These are phyloP conservation scores for Hemileccinum rubropunctum DNA, from an alignment of 768 basidiomycete genomes.

Conservation along the genomic window DNA sequence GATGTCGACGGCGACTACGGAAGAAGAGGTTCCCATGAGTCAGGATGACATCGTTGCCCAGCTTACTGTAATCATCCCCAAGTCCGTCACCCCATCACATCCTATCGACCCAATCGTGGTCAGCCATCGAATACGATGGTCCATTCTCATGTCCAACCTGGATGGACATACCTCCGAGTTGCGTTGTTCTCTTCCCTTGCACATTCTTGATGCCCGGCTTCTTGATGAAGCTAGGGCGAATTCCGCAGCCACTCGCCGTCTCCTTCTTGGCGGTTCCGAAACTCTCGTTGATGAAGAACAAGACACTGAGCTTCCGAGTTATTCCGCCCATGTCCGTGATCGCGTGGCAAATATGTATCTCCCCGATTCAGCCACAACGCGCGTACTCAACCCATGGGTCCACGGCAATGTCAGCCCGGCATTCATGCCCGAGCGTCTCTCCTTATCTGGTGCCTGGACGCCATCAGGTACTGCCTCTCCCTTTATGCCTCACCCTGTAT, in stretches of 20 bases:
- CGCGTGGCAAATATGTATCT: constrained; percentile 79
- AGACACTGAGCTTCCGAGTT: constrained; percentile 79
- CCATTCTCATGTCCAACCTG: constrained; percentile 72
- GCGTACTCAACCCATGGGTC: constrained; percentile 65
- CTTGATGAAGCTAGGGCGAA: constrained; percentile 72
- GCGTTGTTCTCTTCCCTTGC: constrained; percentile 89
- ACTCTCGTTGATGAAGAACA: constrained; percentile 48
- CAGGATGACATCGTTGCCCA: constrained; percentile 56
- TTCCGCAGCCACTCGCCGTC: constrained; percentile 70
- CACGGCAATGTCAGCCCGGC: constrained; percentile 40
- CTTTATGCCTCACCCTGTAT: constrained; percentile 31
- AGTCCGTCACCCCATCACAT: constrained; percentile 66
- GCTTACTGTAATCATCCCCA: constrained; percentile 59
- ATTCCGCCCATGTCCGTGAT: constrained; percentile 86
- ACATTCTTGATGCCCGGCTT: constrained; percentile 73
- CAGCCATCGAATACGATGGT: constrained; percentile 80
- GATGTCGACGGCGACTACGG: constrained; percentile 3
- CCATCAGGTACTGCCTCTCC: constrained; percentile 38
- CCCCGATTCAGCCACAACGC: constrained; percentile 59
- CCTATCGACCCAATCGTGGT: constrained; percentile 71
- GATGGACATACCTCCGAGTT: constrained; percentile 94
- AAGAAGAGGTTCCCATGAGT: constrained; percentile 26
- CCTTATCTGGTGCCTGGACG: constrained; percentile 18
- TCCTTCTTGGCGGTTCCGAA: constrained; percentile 39
- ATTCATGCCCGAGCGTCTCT: constrained; percentile 12